Base-by-base conservation (phyloP, 2,329 filamentous ascomycete species). In the Sarocladiaceae sp. region DNA sequence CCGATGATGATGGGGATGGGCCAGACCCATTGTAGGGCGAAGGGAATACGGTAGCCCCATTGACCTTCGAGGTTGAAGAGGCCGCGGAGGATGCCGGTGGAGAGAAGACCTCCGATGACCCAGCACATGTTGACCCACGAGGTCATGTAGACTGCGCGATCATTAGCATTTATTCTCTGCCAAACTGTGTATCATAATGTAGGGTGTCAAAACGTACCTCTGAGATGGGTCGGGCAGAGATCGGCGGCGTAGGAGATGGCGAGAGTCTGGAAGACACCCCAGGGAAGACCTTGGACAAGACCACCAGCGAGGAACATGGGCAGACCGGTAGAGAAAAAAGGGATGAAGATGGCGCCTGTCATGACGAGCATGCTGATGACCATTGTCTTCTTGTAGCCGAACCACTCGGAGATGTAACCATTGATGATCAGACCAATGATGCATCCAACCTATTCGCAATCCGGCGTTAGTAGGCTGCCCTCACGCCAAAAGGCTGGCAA, bases 391-490 rank as follows among this genome's bases (percentile, higher is more conserved):
- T 49, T 49, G 28, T 49, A 49, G 18, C 46, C 46, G 11, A 49
- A 33, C 46, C 46, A 49, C 18, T 49, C 46, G 11, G 46, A 49
- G 46, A 49, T 49, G 46, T 49, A 49, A 4, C 46, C 83, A 60
- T 83, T 84, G 59, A 84, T 67, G 54, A 83, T 63, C 18, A 86
- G 66, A 4, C 83, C 83, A 37, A 86, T 70, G 44, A 87, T 75
- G 69, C 52, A 60, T 59, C 57, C 70, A 67, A 53, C 69, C 61
- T 50, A 74, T 69, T 52, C 59, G 59, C 22, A 29, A 47, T 7
- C 12, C n/a, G 10, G n/a, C 20, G 46, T 49, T 17, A 49, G 46
- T 29, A 20, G 26, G 22, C 20, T 48, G 8, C 29, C n/a, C n/a
- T n/a, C 20, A 22, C 11, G 46, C 10, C 11, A 49, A 18, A 17